Evolutionary conservation across 257 asterid genomes (phyloP).

Genomic region (Capsicum baccatum): DNA sequence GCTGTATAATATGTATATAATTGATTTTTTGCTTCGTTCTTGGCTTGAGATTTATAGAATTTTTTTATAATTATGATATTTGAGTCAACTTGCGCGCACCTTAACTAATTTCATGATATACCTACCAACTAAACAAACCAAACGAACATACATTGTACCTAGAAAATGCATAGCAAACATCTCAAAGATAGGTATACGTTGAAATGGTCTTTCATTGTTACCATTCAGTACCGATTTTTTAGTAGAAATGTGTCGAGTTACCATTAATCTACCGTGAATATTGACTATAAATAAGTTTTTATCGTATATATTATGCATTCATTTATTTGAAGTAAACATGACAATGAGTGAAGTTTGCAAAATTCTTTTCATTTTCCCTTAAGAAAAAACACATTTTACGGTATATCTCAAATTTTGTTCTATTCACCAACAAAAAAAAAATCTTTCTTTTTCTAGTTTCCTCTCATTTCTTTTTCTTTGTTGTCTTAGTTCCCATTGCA

Average conservation of each 20-base stretch:
- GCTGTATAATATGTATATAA: background rate
- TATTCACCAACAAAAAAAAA: background rate
- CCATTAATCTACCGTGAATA: background rate
- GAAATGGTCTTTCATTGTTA: no score
- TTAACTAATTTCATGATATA: no score
- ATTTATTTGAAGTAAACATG: background rate
- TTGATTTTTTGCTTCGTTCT: no score
- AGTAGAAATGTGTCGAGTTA: background rate
- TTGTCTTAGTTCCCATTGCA: background rate
- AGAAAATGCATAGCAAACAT: no score
- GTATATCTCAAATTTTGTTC: background rate
- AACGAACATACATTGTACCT: no score
- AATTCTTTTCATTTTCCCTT: background rate
- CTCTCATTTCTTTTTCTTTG: background rate
- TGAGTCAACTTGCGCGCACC: no score
- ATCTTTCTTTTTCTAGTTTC: background rate
- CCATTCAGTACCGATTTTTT: background rate
- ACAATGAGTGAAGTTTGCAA: background rate
- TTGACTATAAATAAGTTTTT: background rate
- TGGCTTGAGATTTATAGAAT: no score
- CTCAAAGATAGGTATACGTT: no score
- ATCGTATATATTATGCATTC: background rate
- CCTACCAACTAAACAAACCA: no score
- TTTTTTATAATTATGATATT: no score
- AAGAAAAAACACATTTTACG: background rate